Percentiles rank a stretch among this genome's conserved stretches.
Evolutionary conservation across 164 flowering plant genomes (phyloP).

Genomic region (Vitis labrusca): DNA sequence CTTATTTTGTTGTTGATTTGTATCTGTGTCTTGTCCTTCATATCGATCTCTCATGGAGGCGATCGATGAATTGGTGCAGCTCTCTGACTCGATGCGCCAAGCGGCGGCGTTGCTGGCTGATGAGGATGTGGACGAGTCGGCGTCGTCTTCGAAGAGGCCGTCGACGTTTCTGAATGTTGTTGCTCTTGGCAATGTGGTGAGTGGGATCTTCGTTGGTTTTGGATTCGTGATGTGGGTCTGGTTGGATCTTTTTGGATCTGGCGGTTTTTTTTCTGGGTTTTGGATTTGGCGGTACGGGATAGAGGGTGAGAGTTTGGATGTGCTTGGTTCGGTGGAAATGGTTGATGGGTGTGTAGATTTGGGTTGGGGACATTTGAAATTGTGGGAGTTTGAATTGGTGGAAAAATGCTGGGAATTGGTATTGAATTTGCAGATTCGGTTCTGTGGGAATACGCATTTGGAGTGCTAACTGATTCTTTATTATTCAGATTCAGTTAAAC

Average conservation of each 20-base stretch:
- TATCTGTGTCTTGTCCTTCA: background rate
- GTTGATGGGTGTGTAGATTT: too few species aligned
- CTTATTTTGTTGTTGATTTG: background rate
- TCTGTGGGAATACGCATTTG: too few species aligned
- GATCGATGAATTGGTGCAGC: conserved; percentile 66
- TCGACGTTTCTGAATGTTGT: conserved; percentile 72
- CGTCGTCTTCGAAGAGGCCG: conserved; percentile 39
- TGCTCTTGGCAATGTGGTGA: conserved; percentile 77
- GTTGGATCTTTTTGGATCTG: background rate
- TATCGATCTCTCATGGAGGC: conserved; percentile 49
- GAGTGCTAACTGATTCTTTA: too few species aligned
- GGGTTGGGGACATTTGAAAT: too few species aligned
- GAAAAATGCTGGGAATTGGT: too few species aligned
- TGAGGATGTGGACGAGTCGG: conserved; percentile 62
- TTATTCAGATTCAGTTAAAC: too few species aligned
- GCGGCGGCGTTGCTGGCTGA: conserved; percentile 67
- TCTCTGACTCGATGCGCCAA: conserved; percentile 72
- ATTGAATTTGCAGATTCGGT: too few species aligned
- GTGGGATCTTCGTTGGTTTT: conserved; percentile 16
- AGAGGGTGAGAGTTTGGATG: too few species aligned
- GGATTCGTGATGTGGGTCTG: background rate
- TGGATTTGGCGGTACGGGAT: too few species aligned
- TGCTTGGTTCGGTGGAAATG: too few species aligned
- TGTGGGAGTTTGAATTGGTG: too few species aligned
- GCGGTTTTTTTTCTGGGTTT: too few species aligned